Base-by-base conservation (phyloP, 2,329 filamentous ascomycete species). In the Alternaria angustiovoidea region DNA sequence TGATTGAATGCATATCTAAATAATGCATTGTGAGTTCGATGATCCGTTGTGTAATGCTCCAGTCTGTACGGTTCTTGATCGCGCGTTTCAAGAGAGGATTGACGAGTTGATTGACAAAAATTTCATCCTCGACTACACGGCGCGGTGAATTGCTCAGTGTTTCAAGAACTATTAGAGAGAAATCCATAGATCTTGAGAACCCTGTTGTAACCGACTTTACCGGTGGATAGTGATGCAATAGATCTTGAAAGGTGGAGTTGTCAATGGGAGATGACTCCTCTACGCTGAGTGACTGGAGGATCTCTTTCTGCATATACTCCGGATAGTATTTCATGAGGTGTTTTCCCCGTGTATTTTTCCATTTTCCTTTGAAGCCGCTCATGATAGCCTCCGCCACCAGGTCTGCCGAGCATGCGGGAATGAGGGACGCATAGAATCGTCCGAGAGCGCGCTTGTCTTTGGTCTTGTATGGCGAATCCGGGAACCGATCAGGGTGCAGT, bases 131-230 rank as follows among this genome's bases (percentile, higher is more conserved):
- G 11, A 70, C 12, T 7, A 26, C 43, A 2, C 9, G 22, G 1
- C 28, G 14, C 12, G 54, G 52, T 18, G 59, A 53, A 7, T 62
- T 38, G 1, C 56, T 51, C 7, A 73, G 22, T 5, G 16, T 57
- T 20, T 53, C 49, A 11, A 77, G 54, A 8, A 72, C 34, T 0
- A 62, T 44, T 1, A 75, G 42, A 7, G 70, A 67, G 53, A 75
- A 76, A 2, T 61, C 26, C 74, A 77, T 76, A 2, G 73, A 73
- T 2, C 61, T 57, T 4, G 73, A 74, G 41, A 75, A 64, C 4
- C 66, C 61, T 11, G 26, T 48, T 7, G 51, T 26, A 16, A 30
- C 18, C 7, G 58, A 52, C 11, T 41, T 51, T 5, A 32, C 22
- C 11, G 65, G 36, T 9, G 70, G 69, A 22, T 54, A 68, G 8